A percentile compares a stretch with the other conserved stretches of the same genome.
phyloP scores from a whole-genome alignment of 2,329 filamentous ascomycete species.

The Colletotrichum tropicale region DNA sequence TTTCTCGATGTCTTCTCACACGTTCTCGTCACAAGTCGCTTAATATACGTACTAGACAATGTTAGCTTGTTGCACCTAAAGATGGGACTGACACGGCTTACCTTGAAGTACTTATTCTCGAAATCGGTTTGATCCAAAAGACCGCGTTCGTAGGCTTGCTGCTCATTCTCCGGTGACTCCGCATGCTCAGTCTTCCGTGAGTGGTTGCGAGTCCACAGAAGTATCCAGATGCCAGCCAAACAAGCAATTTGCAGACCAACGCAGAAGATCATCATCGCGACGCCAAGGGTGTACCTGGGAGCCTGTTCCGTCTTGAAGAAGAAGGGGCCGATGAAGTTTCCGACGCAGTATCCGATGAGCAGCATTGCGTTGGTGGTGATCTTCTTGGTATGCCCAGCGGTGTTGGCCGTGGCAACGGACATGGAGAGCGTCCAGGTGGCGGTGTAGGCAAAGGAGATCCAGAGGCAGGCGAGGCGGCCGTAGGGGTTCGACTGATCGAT shows the following conservation, averaged over 20 bases:
- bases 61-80: too few species aligned
- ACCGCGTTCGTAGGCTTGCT: not conserved
- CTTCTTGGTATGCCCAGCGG: conserved; percentile 70
- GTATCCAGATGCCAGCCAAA: not conserved
- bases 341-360: conserved; percentile 30
- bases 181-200: conserved; percentile 1
- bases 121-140: conserved; percentile 5
- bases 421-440: conserved; percentile 21
- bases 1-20: too few species aligned
- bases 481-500: conserved; percentile 16
- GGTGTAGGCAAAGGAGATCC: conserved; percentile 31
- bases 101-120: conserved; percentile 13
- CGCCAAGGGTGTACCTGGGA: conserved; percentile 29
- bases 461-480: conserved; percentile 28
- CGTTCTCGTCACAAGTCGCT: too few species aligned
- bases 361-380: conserved; percentile 58
- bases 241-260: conserved; percentile 10
- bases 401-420: conserved; percentile 64
- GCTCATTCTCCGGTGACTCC: not conserved
- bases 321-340: conserved; percentile 67
- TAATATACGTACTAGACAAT: too few species aligned
- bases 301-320: conserved; percentile 40
- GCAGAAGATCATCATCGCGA: conserved; percentile 26
- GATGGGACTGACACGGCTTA: not conserved
- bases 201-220: conserved; percentile 4